Base-by-base conservation (phyloP, 768 basidiomycete species). In the Lactarius hengduanensis region DNA sequence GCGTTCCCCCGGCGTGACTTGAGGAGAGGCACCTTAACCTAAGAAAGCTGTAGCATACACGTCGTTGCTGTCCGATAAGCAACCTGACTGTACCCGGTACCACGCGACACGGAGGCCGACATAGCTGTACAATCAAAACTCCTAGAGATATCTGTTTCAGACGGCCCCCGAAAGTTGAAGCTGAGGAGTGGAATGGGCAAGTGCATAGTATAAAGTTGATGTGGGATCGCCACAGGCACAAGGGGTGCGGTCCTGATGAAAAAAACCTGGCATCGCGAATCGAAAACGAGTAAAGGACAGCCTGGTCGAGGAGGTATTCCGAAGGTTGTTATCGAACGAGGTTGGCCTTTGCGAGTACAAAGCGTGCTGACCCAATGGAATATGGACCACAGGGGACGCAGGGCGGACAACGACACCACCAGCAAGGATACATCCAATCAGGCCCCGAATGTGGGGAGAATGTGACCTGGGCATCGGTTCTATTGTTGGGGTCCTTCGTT, bases 151-250 rank as follows among this genome's bases (percentile, higher is more conserved):
- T n/a, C 43, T 7, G 18, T 45, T n/a, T 45, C 43, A 20, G 54
- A 30, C 28, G 16, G 0, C 26, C 26, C 4, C 26, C 15, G 30
- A 13, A 20, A 38, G 40, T 41, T 56, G 26, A 56, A 2, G 32
- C 32, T 6, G 41, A 20, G 22, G 56, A 65, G 16, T 13, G 22
- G 28, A 20, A 6, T 41, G 13, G 20, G 45, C 26, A 7, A 5
- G 16, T 13, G 8, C 3, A 50, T 8, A 32, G 32, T 32, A 36
- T 40, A 32, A 26, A 2, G 10, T 4, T 2, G 8, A 45, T 20
- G 43, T n/a, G 43, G 20, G 56, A 11, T 8, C 16, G 36, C 47
- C 22, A 30, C 32, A 61, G 59, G 32, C 56, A 65, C 59, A 36
- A 56, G 59, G 26, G 59, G 40, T 4, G 32, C 59, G 15, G 59